Percentiles rank a stretch among this genome's conserved stretches.
Conservation (phyloP, 306 rosid genomes). For the Casuarina equisetifolia region DNA sequence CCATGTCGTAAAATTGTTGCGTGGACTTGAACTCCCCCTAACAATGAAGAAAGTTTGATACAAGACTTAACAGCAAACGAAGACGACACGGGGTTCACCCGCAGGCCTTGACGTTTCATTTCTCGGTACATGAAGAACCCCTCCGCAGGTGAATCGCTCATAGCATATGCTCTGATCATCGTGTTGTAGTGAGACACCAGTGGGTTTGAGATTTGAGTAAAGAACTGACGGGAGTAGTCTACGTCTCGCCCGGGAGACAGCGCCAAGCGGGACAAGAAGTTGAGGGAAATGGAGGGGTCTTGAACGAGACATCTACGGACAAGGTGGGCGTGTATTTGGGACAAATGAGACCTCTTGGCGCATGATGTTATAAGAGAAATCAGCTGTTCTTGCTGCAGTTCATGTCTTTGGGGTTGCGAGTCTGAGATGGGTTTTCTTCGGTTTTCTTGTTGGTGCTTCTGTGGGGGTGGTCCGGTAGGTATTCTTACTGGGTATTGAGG, state of each 20-base stretch:
- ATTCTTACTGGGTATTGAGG: background rate
- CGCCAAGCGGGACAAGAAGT: conserved; percentile 58
- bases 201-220: conserved; percentile 44
- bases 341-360: conserved; percentile 47
- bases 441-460: conserved; percentile 17
- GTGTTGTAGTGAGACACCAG: conserved; percentile 53
- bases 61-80: conserved; percentile 67
- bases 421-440: conserved; percentile 23
- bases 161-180: conserved; percentile 66
- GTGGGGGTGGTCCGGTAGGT: conserved; percentile 15
- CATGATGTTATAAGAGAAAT: conserved; percentile 54
- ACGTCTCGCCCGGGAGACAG: conserved; percentile 47
- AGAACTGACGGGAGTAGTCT: conserved; percentile 54
- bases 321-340: conserved; percentile 77
- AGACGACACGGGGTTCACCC: conserved; percentile 52
- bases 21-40: conserved; percentile 71
- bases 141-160: conserved; percentile 48
- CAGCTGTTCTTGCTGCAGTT: conserved; percentile 9
- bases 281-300: conserved; percentile 51
- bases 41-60: conserved; percentile 38
- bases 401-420: conserved; percentile 18
- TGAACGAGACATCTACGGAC: conserved; percentile 44
- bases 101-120: conserved; percentile 47
- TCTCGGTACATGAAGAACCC: conserved; percentile 57
- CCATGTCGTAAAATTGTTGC: conserved; percentile 65